Evolutionary conservation across 768 basidiomycete genomes (phyloP), one percentile per base, ranked within the genome.

Genomic region (Leucosporidium yakuticum): DNA sequence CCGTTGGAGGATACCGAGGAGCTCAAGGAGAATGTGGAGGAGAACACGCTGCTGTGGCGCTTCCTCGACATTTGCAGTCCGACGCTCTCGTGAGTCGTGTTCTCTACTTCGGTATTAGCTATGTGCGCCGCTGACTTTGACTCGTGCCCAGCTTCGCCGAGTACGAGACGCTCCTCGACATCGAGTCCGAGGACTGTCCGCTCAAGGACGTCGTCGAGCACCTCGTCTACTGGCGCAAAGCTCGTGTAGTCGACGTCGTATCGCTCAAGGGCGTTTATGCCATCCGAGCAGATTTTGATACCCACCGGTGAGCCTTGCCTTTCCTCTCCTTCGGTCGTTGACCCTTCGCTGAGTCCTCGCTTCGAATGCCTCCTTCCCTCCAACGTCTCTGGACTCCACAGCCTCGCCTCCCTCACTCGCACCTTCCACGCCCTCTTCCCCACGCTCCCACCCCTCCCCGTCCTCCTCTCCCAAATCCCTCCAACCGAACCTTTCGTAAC

Each of bases 141-240:
- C 59, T 11, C 27, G 5, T n/a, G n/a, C 19, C 3, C 39, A 72
- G 73, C 54, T 75, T 93, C 44, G 85, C 85, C 20, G 90, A 91
- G 71, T 86, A 92, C 83, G 88, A 88, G 4, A 86, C 83, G 75
- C 77, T 90, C 47, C 80, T 94, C 50, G 90, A 91, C 65, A 90
- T 90, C 85, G 87, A 92, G 71, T 80, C 91, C 11, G 86, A 91
- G 72, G 81, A 84, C 23, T 61, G 60, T 19, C 34, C 63, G 14
- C 60, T 76, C 25, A 69, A 74, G 53, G 73, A 73, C 0, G 85
- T 89, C n/a, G 94, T 95, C 14, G 85, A 91, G 23, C 92, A 92
- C 85, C 82, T 99, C 36, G 89, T 97, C 36, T 87, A 90, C 67
- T 92, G 93, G 79, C 84, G 90, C 62, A 84, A 90, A 75, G 95